Base-by-base conservation (phyloP, 1,284 basidiomycete species). In the Pascua sp. region DNA sequence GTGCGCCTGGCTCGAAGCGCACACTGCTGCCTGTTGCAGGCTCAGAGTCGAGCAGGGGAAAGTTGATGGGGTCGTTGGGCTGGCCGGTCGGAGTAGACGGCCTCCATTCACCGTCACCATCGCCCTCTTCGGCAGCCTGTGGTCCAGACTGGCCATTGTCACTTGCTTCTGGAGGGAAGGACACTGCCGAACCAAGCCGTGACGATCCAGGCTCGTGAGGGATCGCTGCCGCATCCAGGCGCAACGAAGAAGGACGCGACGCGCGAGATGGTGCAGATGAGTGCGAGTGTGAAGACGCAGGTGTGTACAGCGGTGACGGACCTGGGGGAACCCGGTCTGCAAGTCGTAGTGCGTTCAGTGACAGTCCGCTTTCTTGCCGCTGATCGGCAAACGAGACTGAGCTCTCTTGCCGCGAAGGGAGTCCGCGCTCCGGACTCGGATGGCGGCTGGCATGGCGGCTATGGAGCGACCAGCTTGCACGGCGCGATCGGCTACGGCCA, bases 351-450 rank as follows among this genome's bases (percentile, higher is more conserved):
- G 24, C 24, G 7, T 32, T 76, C 4, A 76, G 77, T 1, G 75
- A 75, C 5, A 76, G 76, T 4, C 76, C 77, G 43, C 76, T 58
- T 32, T 32, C 24, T 32, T 32, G 24, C 24, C 49, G 49, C 49
- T 51, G 49, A 13, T 47, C 49, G 11, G 49, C 45, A 2, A 56
- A 41, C 40, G 49, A 51, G 8, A 43, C 8, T 2, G 37, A 40
- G 16, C 55, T 56, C 8, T 37, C 55, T 11, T 42, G 24, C 8
- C 46, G 45, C 9, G 55, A 56, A 17, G 41, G 13, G 11, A 16
- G 24, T 3, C 13, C 32, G 0, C 32, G 38, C 9, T 57, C 56
- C 13, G 51, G 56, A 17, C 50, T 53, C 2, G 37, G 42, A 13
- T 32, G 24, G 24, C 46, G 54, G 10, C 52, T 53, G 5, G 16